phyloP scores from a whole-genome alignment of 192 early-diverging fungal species.

The Lobosporangium transversale region DNA sequence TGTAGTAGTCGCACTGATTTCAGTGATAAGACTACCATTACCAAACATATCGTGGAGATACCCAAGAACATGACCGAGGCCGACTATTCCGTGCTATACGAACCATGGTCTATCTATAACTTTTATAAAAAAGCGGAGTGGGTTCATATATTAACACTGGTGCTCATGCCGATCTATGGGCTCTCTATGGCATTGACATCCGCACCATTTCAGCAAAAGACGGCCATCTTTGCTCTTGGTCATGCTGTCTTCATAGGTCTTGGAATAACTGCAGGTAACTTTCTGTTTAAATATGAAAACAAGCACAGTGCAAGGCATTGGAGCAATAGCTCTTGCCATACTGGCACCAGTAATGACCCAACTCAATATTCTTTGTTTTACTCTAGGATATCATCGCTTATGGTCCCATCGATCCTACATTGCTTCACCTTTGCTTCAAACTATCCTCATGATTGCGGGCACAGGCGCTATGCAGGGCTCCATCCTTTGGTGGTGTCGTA shows the following conservation, averaged over 20 bases:
- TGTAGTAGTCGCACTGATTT: background rate
- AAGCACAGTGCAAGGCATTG: too few species aligned
- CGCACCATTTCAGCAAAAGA: conserved; percentile 66
- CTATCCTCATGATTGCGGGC: conserved; percentile 62
- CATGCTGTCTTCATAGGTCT: conserved; percentile 81
- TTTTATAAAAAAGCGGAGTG: conserved; percentile 69
- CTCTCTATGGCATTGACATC: conserved; percentile 78
- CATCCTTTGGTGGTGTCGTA: conserved; percentile 84
- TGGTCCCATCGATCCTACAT: conserved; percentile 82
- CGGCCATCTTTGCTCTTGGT: conserved; percentile 69
- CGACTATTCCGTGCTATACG: conserved; percentile 36
- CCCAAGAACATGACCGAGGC: conserved; percentile 37
- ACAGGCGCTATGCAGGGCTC: conserved; percentile 81
- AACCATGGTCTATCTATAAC: conserved; percentile 52
- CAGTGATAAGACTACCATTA: conserved; percentile 18
- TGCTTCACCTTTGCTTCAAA: conserved; percentile 64
- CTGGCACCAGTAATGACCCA: too few species aligned
- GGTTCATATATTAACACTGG: conserved; percentile 70
- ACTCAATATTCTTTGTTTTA: too few species aligned
- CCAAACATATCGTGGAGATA: conserved; percentile 35
- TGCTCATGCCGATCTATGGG: conserved; percentile 77
- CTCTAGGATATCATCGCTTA: conserved; percentile 82
- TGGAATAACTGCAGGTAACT: conserved; percentile 85
- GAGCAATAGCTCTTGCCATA: too few species aligned
- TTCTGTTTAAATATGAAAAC: too few species aligned